phyloP scores from a whole-genome alignment of 108 stramenopile genomes.

The Skeletonema costatum region DNA sequence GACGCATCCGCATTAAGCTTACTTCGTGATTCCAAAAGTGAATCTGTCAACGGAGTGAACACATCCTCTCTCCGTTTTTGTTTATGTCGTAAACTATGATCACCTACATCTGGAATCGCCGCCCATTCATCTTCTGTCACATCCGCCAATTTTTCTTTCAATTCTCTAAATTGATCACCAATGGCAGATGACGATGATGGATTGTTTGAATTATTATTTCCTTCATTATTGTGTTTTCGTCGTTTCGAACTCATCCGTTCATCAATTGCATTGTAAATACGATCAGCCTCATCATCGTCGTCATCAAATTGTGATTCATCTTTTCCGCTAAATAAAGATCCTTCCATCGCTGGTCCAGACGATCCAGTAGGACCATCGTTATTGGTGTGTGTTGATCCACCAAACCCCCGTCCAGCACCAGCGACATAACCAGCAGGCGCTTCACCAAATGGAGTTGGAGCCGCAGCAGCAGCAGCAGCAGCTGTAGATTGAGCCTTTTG shows the following conservation, averaged over 20 bases:
- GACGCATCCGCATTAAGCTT: constrained; percentile 55
- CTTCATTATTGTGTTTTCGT: constrained; percentile 34
- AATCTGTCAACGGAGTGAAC: constrained; percentile 93
- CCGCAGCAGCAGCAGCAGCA: background rate
- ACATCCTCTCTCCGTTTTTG: constrained; percentile 84
- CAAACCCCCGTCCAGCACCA: constrained; percentile 77
- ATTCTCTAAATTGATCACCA: constrained; percentile 95
- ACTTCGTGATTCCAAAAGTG: constrained; percentile 67
- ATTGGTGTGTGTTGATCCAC: constrained; percentile 28
- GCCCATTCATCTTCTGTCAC: constrained; percentile 96
- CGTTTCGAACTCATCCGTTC: constrained; percentile 90
- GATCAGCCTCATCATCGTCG: constrained; percentile 97
- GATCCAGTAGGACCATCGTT: constrained; percentile 30
- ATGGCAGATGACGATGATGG: constrained; percentile 58
- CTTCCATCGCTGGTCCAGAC: constrained; percentile 27
- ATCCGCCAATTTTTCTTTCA: constrained; percentile 87
- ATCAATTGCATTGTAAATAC: constrained; percentile 95
- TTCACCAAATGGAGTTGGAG: constrained; percentile 53
- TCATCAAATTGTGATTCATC: constrained; percentile 82
- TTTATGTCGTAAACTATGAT: constrained; percentile 89
- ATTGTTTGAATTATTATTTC: constrained; percentile 9
- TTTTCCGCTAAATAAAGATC: constrained; percentile 34
- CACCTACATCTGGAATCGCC: constrained; percentile 95
- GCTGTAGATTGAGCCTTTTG: constrained; percentile 46
- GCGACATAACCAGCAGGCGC: constrained; percentile 89